Conservation (phyloP, 2,329 filamentous ascomycete species). For the Cadophora luteo-olivacea region DNA sequence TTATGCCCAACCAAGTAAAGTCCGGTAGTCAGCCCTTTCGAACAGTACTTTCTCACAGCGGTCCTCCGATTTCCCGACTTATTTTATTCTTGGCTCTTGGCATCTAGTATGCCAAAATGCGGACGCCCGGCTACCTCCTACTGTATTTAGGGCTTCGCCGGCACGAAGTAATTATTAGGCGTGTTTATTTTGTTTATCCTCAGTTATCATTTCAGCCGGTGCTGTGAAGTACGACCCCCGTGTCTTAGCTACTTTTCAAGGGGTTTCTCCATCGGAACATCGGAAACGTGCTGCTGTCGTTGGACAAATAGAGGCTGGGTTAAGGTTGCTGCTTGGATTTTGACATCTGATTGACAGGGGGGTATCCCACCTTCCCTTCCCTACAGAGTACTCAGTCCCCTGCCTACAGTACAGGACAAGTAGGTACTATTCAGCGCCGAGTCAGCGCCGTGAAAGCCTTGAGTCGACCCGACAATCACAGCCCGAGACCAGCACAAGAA, state of each 20-base stretch:
- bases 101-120: neutral
- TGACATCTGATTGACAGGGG: constrained; percentile 16
- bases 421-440: constrained; percentile 5
- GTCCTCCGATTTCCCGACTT: constrained; percentile 4
- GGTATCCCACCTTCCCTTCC: neutral
- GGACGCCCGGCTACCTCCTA: neutral
- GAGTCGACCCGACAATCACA: neutral
- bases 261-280: neutral
- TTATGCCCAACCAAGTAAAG: neutral
- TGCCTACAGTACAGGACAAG: neutral
- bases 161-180: neutral
- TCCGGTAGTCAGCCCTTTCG: neutral
- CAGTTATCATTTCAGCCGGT: neutral
- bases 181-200: no score
- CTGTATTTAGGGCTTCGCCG: neutral
- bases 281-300: constrained; percentile 14
- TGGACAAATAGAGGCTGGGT: constrained; percentile 9
- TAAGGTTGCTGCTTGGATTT: constrained; percentile 9
- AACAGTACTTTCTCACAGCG: neutral
- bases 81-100: neutral
- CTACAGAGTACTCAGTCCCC: neutral
- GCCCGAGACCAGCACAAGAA: neutral
- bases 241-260: neutral
- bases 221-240: neutral
- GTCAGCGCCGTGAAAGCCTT: neutral